These are phyloP conservation scores for Rhodotorula graminis DNA, from an alignment of 768 basidiomycete species.

Conservation along the genomic window DNA sequence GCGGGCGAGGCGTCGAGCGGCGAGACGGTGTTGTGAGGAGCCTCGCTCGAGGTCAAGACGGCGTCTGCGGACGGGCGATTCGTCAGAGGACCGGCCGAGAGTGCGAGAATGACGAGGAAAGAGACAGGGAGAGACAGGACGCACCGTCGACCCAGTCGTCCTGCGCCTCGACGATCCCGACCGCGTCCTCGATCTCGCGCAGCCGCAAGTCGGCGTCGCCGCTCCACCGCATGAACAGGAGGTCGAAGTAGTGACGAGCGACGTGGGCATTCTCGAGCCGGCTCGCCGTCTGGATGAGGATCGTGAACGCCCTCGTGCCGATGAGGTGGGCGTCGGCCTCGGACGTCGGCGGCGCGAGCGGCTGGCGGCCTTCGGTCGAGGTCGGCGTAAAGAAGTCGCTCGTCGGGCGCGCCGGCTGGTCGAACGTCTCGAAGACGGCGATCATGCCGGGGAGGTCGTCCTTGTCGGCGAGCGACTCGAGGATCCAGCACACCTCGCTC, in stretches of 20 bases:
- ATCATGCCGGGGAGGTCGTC: conserved; percentile 30
- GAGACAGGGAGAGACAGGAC: neutral
- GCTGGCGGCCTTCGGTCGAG: neutral
- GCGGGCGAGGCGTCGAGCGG: too few relatives aligned
- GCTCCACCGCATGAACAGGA: conserved; percentile 22
- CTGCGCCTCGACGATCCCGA: neutral
- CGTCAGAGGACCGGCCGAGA: too few relatives aligned
- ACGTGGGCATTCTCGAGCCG: conserved; percentile 8
- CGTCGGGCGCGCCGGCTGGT: neutral
- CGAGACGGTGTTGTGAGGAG: too few relatives aligned
- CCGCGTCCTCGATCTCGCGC: conserved; percentile 1
- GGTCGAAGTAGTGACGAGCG: conserved; percentile 33
- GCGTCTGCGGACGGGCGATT: too few relatives aligned
- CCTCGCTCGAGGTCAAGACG: too few relatives aligned
- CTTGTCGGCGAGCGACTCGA: conserved; percentile 23
- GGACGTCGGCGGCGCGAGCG: neutral
- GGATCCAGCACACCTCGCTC: conserved; percentile 19
- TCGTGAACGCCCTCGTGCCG: conserved; percentile 29
- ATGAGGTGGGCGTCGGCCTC: conserved; percentile 15
- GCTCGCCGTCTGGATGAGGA: conserved; percentile 25
- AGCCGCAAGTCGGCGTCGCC: neutral
- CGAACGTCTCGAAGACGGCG: conserved; percentile 30
- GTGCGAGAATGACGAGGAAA: too few relatives aligned
- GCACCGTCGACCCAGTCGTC: neutral
- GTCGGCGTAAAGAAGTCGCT: neutral